These are phyloP conservation scores for Elsinoe necatrix DNA, from an alignment of 2,329 filamentous ascomycete genomes.

Conservation along the genomic window DNA sequence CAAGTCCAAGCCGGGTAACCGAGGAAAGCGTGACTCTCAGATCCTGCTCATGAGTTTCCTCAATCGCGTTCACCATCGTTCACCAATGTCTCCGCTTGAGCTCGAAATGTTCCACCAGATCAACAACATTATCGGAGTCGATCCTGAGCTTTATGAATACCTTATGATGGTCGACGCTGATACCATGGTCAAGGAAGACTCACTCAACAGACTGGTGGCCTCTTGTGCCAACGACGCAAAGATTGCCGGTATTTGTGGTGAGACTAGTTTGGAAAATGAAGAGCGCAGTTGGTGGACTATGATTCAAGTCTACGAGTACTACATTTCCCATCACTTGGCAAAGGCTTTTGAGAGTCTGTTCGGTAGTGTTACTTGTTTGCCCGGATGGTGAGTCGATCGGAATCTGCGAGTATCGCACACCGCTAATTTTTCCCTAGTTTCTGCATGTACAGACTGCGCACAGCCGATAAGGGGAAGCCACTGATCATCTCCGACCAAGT, in stretches of 20 bases:
- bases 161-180: constrained; percentile 96
- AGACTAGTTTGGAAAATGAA: constrained; percentile 93
- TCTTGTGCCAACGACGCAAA: constrained; percentile 89
- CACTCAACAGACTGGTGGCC: constrained; percentile 83
- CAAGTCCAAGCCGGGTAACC: constrained; percentile 90
- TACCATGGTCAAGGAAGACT: constrained; percentile 86
- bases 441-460: constrained; percentile 95
- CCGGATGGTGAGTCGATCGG: constrained; percentile 74
- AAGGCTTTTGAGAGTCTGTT: constrained; percentile 98
- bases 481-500: constrained; percentile 86
- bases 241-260: constrained; percentile 95
- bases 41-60: constrained; percentile 94
- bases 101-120: constrained; percentile 98
- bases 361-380: constrained; percentile 95
- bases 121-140: constrained; percentile 97
- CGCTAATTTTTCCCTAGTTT: constrained; percentile 56
- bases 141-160: constrained; percentile 95
- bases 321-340: constrained; percentile 91
- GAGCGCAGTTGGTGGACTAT: constrained; percentile 97
- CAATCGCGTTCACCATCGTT: constrained; percentile 90
- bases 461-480: constrained; percentile 86
- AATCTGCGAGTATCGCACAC: background rate
- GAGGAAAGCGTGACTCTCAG: constrained; percentile 97
- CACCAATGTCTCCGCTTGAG: constrained; percentile 91
- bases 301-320: constrained; percentile 99